Evolutionary conservation across 345 rosid genomes (phyloP).

Genomic region (Eutrema yunnanense): DNA sequence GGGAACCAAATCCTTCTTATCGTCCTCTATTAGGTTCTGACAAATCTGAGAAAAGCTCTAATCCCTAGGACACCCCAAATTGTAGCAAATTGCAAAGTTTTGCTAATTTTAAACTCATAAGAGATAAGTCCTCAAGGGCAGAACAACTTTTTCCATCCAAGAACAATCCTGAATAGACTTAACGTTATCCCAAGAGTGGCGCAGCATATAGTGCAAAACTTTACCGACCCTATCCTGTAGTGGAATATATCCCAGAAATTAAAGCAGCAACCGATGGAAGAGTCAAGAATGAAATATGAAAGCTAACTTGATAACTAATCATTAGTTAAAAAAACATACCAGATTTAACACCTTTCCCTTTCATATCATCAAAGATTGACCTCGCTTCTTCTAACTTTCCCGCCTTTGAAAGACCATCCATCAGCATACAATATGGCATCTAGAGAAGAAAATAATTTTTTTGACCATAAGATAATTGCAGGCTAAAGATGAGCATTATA

Average conservation of each 20-base stretch:
- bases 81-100: background rate
- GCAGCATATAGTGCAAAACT: too few relatives aligned
- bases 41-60: too few relatives aligned
- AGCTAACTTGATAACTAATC: constrained; percentile 1
- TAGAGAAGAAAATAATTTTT: constrained; percentile 19
- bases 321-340: constrained; percentile 42
- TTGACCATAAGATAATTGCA: background rate
- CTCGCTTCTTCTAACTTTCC: constrained; percentile 69
- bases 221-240: too few relatives aligned
- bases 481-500: background rate
- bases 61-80: too few relatives aligned
- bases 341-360: constrained; percentile 52
- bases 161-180: background rate
- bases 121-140: background rate
- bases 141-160: background rate
- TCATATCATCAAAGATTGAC: constrained; percentile 52
- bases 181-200: too few relatives aligned
- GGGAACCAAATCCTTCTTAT: background rate
- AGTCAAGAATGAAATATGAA: background rate
- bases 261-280: background rate
- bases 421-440: constrained; percentile 89
- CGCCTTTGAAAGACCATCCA: constrained; percentile 85
- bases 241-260: too few relatives aligned
- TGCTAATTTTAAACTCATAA: background rate
- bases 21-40: too few relatives aligned